Evolutionary conservation across 2,329 filamentous ascomycete species (phyloP).

Genomic region (Ilyonectria destructans): DNA sequence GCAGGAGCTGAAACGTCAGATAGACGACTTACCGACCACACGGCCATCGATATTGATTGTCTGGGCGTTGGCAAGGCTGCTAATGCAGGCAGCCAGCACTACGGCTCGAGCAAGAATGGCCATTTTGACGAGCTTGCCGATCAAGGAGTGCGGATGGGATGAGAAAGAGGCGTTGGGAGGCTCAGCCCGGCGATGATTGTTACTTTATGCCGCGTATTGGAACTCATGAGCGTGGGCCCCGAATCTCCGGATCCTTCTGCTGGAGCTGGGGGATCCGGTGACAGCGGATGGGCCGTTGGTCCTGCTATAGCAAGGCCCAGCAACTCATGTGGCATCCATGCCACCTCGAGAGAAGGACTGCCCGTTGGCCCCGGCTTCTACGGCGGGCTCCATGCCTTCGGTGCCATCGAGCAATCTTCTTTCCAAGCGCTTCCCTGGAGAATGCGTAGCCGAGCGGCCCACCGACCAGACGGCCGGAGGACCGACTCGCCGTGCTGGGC

Average conservation of each 20-base stretch:
- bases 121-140: slow-evolving; percentile 28
- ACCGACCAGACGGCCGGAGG: slow-evolving; percentile 14
- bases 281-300: slow-evolving; percentile 3
- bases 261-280: not conserved
- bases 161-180: slow-evolving; percentile 1
- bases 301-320: not conserved
- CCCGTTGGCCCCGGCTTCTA: slow-evolving; percentile 2
- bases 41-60: slow-evolving; percentile 43
- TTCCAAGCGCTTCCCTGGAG: not conserved
- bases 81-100: slow-evolving; percentile 27
- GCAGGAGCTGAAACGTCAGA: not conserved
- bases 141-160: slow-evolving; percentile 19
- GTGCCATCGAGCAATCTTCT: slow-evolving; percentile 15
- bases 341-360: slow-evolving; percentile 12
- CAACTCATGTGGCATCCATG: slow-evolving; percentile 4
- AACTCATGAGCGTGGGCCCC: slow-evolving; percentile 11
- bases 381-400: slow-evolving; percentile 6
- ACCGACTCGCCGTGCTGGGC: slow-evolving; percentile 3
- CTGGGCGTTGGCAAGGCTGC: slow-evolving; percentile 39
- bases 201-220: slow-evolving; percentile 29
- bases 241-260: slow-evolving; percentile 15
- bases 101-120: slow-evolving; percentile 32
- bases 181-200: slow-evolving; percentile 16
- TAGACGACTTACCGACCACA: slow-evolving; percentile 39
- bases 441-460: slow-evolving; percentile 9